A percentile compares a stretch with the other conserved stretches of the same genome.
Evolutionary conservation across 176 grass and related monocot species (phyloP).

Genomic region (Metroxylon sagu): DNA sequence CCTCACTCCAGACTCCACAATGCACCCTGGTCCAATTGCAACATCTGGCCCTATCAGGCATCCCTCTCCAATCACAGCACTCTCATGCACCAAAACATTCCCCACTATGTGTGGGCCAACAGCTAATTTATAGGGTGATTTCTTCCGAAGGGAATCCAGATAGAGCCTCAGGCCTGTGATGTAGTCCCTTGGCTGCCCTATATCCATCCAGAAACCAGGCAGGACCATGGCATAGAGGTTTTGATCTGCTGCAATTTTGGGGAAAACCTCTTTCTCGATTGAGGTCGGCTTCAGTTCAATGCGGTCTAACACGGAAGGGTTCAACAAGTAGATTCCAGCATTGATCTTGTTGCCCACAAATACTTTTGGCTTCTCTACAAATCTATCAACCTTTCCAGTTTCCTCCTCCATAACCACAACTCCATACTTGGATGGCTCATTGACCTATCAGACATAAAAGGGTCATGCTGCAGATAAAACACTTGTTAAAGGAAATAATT

Average conservation of each 20-base stretch:
- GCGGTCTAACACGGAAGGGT: slow-evolving; percentile 58
- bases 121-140: slow-evolving; percentile 35
- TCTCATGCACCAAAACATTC: slow-evolving; percentile 79
- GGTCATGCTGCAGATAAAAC: background rate
- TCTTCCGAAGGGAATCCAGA: slow-evolving; percentile 70
- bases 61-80: slow-evolving; percentile 52
- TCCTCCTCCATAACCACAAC: slow-evolving; percentile 72
- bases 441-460: slow-evolving; percentile 26
- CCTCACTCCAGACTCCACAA: slow-evolving; percentile 72
- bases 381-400: slow-evolving; percentile 70
- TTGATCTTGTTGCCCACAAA: slow-evolving; percentile 96
- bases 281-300: slow-evolving; percentile 80
- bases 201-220: slow-evolving; percentile 91
- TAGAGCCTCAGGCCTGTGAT: slow-evolving; percentile 78
- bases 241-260: slow-evolving; percentile 44
- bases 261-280: slow-evolving; percentile 89
- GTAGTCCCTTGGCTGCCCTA: slow-evolving; percentile 84
- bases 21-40: slow-evolving; percentile 56
- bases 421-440: slow-evolving; percentile 87
- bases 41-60: slow-evolving; percentile 86
- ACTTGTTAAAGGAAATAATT: background rate
- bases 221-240: slow-evolving; percentile 65
- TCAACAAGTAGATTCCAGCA: slow-evolving; percentile 79
- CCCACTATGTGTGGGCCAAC: slow-evolving; percentile 55
- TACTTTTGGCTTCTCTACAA: slow-evolving; percentile 81